Base-by-base conservation (phyloP, 306 rosid species). In the Cicer chorassanicum region DNA sequence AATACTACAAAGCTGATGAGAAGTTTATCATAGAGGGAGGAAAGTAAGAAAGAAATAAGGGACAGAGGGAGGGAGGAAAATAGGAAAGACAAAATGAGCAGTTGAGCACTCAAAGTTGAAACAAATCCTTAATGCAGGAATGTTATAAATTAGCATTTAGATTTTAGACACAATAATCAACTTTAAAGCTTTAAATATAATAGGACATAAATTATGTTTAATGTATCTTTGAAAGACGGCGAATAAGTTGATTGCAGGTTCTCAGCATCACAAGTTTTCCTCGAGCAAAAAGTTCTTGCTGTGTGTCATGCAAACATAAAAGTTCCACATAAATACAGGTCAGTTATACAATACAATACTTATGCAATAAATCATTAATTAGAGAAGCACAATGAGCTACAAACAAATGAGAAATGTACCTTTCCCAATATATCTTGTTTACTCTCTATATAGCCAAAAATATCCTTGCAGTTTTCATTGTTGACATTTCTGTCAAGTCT, bases 181-280 rank as follows among this genome's bases (percentile, higher is more conserved):
- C 65, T 21, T 42, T 44, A 19, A 41, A 41, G 67, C 36, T 71
- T 38, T 55, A 38, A 61, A 53, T 53, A 16, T 10, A 16, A 13
- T n/a, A 55, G 51, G 44, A 56, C 50, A 75, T 64, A 56, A 41
- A 59, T 5, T 10, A 65, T 61, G 19, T 56, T 45, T 19, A 69
- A 64, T 34, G 67, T 74, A 93, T 97, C 98, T 94, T 91, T 73
- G 98, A 94, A 46, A 94, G 86, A 43, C 97, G 91, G n/a, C 97
- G 97, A 74, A 94, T 97, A 60, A 94, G 93, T 81, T 94, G 98
- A 88, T 91, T 94, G 87, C 98, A 94, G 18, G 98, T 94, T 78
- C 97, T 91, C 82, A 94, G 81, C 98, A 94, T 94, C 72, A 94
- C 98, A 77, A 94, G 96, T 80, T 94, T 94, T 73, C 98, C 97